Base-by-base conservation (phyloP, 257 asterid species). In the Plectranthus barbatus region DNA sequence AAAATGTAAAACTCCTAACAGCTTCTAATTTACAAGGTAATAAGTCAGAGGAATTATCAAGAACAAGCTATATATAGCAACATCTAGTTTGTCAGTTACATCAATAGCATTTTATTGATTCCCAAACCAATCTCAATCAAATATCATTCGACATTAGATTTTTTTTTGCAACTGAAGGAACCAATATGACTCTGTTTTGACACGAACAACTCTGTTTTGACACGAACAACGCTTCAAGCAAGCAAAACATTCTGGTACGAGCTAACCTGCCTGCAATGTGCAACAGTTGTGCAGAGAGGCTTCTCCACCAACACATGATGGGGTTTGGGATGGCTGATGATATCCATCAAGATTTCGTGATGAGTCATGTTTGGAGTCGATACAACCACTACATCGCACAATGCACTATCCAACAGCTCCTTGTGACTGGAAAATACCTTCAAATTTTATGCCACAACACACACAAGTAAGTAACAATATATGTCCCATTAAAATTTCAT, bases 301-400 rank as follows among this genome's bases (percentile, higher is more conserved):
- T 92, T 92, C 86, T 92, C 99, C 69, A 89, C 97, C 73, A 92
- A 66, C 29, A 92, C 97, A 20, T 92, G 97, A 64, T 89, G 95
- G 33, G 95, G 84, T 66, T 73, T 89, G 10, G 91, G 80, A 71
- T 85, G 75, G 56, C 44, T 61, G 56, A 92, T 71, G 52, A 89
- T 80, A 69, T 86, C 99, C 96, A 92, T 81, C 69, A 92, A 68
- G 62, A 92, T 92, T 60, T 92, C 91, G 65, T 53, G 86, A 65
- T 92, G 99, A 63, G 97, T 89, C 97, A 86, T 92, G 83, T 92
- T 89, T 21, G 99, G 97, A 62, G 95, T 64, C 1, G 97, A 84
- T 46, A 92, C 82, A 34, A 89, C 80, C 72, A 92, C 72, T 3
- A 82, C 95, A 75, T 92, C 94, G 60, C 99, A 92, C 17, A 81